These are phyloP conservation scores for Kuraishia floccosa DNA, from an alignment of 805 yeast genomes.

Conservation along the genomic window DNA sequence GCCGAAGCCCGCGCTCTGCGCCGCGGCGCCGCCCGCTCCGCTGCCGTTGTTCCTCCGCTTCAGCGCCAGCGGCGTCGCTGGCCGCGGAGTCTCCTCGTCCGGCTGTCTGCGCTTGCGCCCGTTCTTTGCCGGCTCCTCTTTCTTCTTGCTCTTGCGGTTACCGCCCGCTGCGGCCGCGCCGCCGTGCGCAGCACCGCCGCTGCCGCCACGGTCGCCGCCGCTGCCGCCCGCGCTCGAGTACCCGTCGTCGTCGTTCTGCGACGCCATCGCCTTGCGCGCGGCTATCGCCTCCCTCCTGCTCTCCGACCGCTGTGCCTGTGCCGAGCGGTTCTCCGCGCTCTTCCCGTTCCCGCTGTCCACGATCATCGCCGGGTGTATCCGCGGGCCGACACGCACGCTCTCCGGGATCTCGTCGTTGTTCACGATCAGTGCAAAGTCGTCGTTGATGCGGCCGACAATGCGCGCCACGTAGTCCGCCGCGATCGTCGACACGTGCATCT, in stretches of 20 bases:
- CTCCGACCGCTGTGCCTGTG: constrained; percentile 72
- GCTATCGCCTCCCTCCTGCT: constrained; percentile 88
- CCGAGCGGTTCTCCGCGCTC: constrained; percentile 41
- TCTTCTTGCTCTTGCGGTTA: not conserved
- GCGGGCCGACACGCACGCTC: constrained; percentile 61
- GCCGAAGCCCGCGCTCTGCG: no score
- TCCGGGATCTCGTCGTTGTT: constrained; percentile 82
- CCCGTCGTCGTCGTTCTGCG: constrained; percentile 4
- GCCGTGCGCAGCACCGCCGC: constrained; percentile 6
- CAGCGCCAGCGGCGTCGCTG: no score
- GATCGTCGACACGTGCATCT: constrained; percentile 92
- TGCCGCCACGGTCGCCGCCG: constrained; percentile 6
- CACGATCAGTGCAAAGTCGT: constrained; percentile 65
- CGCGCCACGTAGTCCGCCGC: constrained; percentile 70
- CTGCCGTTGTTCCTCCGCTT: no score
- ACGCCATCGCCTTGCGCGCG: constrained; percentile 56
- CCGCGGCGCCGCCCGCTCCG: no score
- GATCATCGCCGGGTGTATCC: constrained; percentile 86
- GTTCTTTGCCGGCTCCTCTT: constrained; percentile 2
- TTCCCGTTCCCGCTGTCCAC: constrained; percentile 37
- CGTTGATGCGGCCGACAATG: constrained; percentile 63
- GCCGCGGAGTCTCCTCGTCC: no score
- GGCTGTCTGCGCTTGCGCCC: no score
- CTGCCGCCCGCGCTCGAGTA: no score
- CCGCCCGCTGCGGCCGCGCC: constrained; percentile 3